Percentiles rank a stretch among this genome's conserved stretches.
Evolutionary conservation across 192 early-diverging fungal genomes (phyloP).

Genomic region (Mortierella alpina): DNA sequence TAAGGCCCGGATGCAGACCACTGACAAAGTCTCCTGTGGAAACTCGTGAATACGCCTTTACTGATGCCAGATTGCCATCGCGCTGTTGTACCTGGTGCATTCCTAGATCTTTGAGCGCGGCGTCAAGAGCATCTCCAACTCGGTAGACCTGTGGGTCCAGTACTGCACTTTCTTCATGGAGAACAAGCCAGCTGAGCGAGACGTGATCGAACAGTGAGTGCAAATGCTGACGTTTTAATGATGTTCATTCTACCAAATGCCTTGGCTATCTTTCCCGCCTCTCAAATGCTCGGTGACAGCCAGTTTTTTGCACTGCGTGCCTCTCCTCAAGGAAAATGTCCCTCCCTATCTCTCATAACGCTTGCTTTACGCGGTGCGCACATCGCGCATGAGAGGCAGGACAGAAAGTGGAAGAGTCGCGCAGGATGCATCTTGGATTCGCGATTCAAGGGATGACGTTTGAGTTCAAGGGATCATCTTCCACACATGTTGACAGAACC

Average conservation of each 20-base stretch:
- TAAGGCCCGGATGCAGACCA: conserved; percentile 16
- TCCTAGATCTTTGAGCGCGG: conserved; percentile 78
- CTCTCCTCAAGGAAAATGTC: too few relatives aligned
- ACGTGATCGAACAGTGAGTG: conserved; percentile 70
- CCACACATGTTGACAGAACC: too few relatives aligned
- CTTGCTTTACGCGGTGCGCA: too few relatives aligned
- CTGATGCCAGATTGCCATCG: conserved; percentile 10
- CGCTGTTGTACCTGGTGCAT: background rate
- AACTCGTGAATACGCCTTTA: background rate
- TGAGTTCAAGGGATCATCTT: too few relatives aligned
- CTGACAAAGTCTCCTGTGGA: background rate
- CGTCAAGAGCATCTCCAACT: conserved; percentile 72
- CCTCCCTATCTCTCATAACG: too few relatives aligned
- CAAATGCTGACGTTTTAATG: background rate
- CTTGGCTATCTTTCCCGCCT: too few relatives aligned
- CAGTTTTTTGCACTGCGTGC: too few relatives aligned
- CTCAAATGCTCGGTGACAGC: too few relatives aligned
- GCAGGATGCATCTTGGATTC: too few relatives aligned
- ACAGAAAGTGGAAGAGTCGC: too few relatives aligned
- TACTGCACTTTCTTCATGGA: conserved; percentile 74
- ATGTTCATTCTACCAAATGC: background rate
- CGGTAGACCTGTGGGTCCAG: conserved; percentile 79
- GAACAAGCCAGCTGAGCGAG: conserved; percentile 62
- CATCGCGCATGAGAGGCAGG: too few relatives aligned
- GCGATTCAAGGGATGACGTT: too few relatives aligned